Conservation (phyloP, 805 yeast species). For the Priceomyces melissophilus region DNA sequence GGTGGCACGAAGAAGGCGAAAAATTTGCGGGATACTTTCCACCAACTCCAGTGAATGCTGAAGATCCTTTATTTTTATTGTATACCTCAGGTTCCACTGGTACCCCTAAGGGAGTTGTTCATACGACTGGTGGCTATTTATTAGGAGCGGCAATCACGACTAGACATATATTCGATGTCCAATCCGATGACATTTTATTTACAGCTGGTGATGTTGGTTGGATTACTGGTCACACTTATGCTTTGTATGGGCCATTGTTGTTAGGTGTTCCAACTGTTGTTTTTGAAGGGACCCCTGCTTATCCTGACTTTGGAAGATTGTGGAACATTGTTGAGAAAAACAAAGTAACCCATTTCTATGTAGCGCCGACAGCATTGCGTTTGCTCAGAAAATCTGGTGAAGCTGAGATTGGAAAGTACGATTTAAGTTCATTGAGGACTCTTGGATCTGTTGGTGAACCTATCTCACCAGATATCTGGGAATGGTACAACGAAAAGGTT, state of each 20-base stretch:
- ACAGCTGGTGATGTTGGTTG: constrained; percentile 92
- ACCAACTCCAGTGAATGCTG: constrained; percentile 73
- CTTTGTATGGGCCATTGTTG: constrained; percentile 74
- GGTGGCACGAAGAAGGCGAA: constrained; percentile 70
- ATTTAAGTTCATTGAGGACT: constrained; percentile 61
- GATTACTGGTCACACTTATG: constrained; percentile 88
- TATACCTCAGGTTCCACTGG: constrained; percentile 90
- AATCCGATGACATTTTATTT: constrained; percentile 69
- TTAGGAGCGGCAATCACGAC: constrained; percentile 72
- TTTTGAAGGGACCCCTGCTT: constrained; percentile 86
- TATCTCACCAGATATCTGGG: constrained; percentile 83
- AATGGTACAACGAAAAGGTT: constrained; percentile 73
- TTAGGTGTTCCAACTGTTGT: constrained; percentile 77
- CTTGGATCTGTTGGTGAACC: constrained; percentile 87
- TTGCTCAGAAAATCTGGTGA: constrained; percentile 74
- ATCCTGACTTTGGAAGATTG: constrained; percentile 75
- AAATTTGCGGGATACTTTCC: constrained; percentile 68
- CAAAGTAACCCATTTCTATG: constrained; percentile 74
- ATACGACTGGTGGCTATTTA: constrained; percentile 76
- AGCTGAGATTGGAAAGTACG: constrained; percentile 55
- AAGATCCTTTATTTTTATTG: constrained; percentile 75
- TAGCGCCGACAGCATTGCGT: constrained; percentile 82
- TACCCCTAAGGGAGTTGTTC: constrained; percentile 83
- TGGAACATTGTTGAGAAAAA: constrained; percentile 74
- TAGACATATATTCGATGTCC: constrained; percentile 73